Evolutionary conservation across 257 asterid species (phyloP).

Genomic region (Solanum pennellii): DNA sequence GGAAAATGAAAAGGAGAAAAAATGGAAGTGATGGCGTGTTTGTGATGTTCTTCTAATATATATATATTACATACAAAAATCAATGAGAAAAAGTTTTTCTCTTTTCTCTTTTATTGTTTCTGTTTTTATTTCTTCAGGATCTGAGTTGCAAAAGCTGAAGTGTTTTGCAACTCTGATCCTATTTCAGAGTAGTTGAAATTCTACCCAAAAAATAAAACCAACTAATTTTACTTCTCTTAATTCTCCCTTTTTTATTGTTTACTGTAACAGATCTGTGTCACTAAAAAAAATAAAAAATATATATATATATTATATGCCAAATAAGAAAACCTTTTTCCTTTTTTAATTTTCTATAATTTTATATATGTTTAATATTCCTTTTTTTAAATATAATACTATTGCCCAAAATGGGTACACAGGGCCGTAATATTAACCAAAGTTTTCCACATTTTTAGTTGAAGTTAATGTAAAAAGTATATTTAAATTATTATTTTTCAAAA

Average conservation of each 20-base stretch:
- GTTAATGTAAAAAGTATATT: background rate
- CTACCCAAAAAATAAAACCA: background rate
- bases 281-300: background rate
- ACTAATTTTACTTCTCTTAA: background rate
- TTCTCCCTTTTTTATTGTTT: background rate
- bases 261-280: background rate
- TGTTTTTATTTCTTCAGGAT: background rate
- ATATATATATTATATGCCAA: too few species aligned
- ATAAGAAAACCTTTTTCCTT: background rate
- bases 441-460: background rate
- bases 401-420: background rate
- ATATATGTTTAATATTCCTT: background rate
- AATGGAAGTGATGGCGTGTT: background rate
- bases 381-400: too few species aligned
- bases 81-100: background rate
- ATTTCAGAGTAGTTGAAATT: conserved; percentile 1
- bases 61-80: background rate
- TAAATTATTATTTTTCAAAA: background rate
- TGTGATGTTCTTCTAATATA: background rate
- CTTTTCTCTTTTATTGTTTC: background rate
- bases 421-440: background rate
- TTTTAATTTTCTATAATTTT: background rate
- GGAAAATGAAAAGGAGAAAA: background rate
- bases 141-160: background rate
- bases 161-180: conserved; percentile 1